Evolutionary conservation across 768 basidiomycete species (phyloP), one percentile per base, ranked within the genome.

Genomic region (Leccinum sublutescens): DNA sequence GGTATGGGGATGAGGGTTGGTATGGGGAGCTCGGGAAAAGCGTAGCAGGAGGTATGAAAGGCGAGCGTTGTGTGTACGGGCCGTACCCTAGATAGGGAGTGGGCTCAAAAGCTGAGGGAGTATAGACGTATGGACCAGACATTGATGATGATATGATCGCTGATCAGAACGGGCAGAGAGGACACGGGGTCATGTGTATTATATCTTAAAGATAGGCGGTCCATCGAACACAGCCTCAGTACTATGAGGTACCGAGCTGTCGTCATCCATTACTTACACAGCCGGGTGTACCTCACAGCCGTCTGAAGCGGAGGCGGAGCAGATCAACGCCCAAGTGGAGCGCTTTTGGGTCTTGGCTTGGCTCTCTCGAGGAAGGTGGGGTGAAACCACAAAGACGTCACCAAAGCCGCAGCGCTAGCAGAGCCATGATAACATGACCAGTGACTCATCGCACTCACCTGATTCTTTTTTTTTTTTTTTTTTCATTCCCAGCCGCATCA

Each of bases 101-200:
- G 23, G 74, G 68, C 56, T 70, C 66, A 58, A 72, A 76, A n/a
- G 74, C 55, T 6, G 66, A 23, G 2, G 80, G 79, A 1, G 71
- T 75, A 54, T 79, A 83, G 45, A 79, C 66, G 64, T 74, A 83
- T 57, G 81, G 79, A 27, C 54, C 68, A 53, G 78, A 74, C 78
- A 79, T 49, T 19, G 43, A 45, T 19, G n/a, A 19, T 79, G 63
- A 50, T 31, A 31, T 54, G 59, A 8, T 61, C 10, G 53, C n/a
- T 52, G 55, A 51, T 53, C n/a, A 23, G 40, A 17, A 21, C 49
- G 49, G 52, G 7, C 2, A 11, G 40, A 45, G 8, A n/a, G 17
- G 31, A 12, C 3, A 33, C 2, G 21, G 11, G 14, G 3, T 45
- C 40, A n/a, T 36, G 2, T 19, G 51, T 53, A 10, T 68, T 63